Conservation (phyloP, 2,329 filamentous ascomycete species). For the Penicillium nordicum region DNA sequence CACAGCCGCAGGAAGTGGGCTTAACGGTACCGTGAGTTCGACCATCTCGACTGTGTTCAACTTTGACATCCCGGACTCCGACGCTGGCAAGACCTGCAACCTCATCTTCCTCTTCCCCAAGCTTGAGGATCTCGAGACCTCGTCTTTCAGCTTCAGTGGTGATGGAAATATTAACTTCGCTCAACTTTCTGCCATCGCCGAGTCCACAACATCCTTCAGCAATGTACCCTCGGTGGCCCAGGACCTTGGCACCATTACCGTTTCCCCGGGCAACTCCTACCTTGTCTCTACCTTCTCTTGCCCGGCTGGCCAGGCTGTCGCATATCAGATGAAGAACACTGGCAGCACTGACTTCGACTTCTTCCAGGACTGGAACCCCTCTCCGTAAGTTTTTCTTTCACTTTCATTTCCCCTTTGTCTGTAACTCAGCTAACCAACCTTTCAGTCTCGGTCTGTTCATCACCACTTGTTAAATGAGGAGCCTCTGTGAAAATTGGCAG, state of each 20-base stretch:
- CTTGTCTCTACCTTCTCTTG: constrained; percentile 54
- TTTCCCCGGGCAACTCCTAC: constrained; percentile 56
- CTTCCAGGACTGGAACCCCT: constrained; percentile 62
- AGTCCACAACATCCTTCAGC: constrained; percentile 51
- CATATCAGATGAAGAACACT: constrained; percentile 51
- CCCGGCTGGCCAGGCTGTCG: constrained; percentile 51
- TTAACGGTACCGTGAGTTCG: constrained; percentile 55
- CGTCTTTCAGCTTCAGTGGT: constrained; percentile 54
- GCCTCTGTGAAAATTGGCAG: neutral
- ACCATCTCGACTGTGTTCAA: constrained; percentile 62
- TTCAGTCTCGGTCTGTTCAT: constrained; percentile 42
- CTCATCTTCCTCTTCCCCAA: constrained; percentile 64
- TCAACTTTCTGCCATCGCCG: constrained; percentile 49
- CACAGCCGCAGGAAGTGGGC: constrained; percentile 52
- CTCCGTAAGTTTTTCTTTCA: constrained; percentile 38
- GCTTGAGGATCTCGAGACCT: constrained; percentile 57
- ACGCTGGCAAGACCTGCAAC: constrained; percentile 59
- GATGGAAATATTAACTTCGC: constrained; percentile 54
- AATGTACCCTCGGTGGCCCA: constrained; percentile 48
- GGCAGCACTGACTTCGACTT: constrained; percentile 55
- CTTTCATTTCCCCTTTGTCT: neutral
- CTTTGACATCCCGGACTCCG: constrained; percentile 59
- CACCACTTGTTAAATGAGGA: constrained; percentile 37
- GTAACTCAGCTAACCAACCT: constrained; percentile 12
- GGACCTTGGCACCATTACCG: constrained; percentile 44